Evolutionary conservation across 2,329 filamentous ascomycete genomes (phyloP), one percentile per base, ranked within the genome.

Genomic region (Diaporthe amygdali): DNA sequence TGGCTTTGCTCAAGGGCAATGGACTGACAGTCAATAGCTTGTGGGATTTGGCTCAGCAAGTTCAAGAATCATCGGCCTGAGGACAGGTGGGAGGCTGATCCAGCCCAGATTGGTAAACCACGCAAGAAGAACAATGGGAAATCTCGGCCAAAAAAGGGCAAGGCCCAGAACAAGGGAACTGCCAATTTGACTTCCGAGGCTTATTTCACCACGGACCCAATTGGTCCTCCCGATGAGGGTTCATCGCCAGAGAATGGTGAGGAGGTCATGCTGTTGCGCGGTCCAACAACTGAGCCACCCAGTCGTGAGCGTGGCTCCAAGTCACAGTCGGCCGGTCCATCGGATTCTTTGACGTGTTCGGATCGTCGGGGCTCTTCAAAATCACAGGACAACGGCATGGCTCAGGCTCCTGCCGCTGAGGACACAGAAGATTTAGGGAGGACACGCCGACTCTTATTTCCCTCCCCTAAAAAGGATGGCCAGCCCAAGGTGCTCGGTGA

Each of bases 31-130:
- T 64, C 44, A 69, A 32, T 75, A 92, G 89, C 96, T 71, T 99
- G 96, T 79, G 96, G 96, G 22, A 91, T 99, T 51, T 99, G 95
- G 94, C 91, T 99, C 76, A 91, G 92, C 72, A 98, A 98, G 78
- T 94, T 93, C 81, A 94, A 93, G 78, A 88, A 85, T 30, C 96
- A 97, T 85, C 91, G 96, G 10, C 96, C 96, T 2, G 86, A 90
- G 68, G 91, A 96, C 72, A 91, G 92, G 74, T 99, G 96, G 96
- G 92, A 92, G 74, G 93, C 90, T 74, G 87, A 88, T 70, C 83
- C 86, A 41, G 83, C 85, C 37, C 84, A 87, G 41, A 80, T 89
- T 2, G 85, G 84, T 34, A 87, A 87, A 75, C 85, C 86, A 52
- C 83, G 86, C 66, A 85, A 82, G 75, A 89, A 84, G 80, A 83